These are phyloP conservation scores for Globisporangium cylindrosporum DNA, from an alignment of 352 stramenopile genomes.

Conservation along the genomic window DNA sequence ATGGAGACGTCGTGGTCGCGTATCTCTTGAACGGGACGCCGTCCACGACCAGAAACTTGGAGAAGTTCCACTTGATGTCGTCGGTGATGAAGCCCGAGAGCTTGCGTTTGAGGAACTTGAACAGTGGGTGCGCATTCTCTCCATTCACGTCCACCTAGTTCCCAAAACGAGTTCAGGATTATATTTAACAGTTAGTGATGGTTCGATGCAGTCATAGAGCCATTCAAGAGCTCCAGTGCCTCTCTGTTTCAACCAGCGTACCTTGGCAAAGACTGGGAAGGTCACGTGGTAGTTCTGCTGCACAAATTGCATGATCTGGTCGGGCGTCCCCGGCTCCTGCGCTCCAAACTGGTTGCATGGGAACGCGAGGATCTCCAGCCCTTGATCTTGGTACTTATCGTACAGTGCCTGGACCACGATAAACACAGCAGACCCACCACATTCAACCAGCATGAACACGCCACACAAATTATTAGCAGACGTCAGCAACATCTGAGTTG, in stretches of 20 bases:
- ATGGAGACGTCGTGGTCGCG: slow-evolving; percentile 57
- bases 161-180: background rate
- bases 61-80: slow-evolving; percentile 89
- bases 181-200: background rate
- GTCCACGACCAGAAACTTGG: slow-evolving; percentile 83
- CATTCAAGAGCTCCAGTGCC: background rate
- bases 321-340: slow-evolving; percentile 79
- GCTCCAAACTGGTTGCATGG: slow-evolving; percentile 96
- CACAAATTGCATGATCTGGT: slow-evolving; percentile 78
- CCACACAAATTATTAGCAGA: background rate
- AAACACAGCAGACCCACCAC: background rate
- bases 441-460: background rate
- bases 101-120: slow-evolving; percentile 87
- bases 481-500: background rate
- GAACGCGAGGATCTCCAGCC: slow-evolving; percentile 91
- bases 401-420: slow-evolving; percentile 45
- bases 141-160: slow-evolving; percentile 87
- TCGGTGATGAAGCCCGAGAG: slow-evolving; percentile 62
- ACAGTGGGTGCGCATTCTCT: slow-evolving; percentile 78
- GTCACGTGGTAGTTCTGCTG: slow-evolving; percentile 68
- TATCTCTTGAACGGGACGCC: slow-evolving; percentile 72
- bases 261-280: slow-evolving; percentile 88
- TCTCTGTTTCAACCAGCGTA: slow-evolving; percentile 26
- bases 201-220: background rate
- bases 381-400: slow-evolving; percentile 65